Base-by-base conservation (phyloP, 164 flowering plant genomes). In the grape (Vitis vinifera) region DNA sequence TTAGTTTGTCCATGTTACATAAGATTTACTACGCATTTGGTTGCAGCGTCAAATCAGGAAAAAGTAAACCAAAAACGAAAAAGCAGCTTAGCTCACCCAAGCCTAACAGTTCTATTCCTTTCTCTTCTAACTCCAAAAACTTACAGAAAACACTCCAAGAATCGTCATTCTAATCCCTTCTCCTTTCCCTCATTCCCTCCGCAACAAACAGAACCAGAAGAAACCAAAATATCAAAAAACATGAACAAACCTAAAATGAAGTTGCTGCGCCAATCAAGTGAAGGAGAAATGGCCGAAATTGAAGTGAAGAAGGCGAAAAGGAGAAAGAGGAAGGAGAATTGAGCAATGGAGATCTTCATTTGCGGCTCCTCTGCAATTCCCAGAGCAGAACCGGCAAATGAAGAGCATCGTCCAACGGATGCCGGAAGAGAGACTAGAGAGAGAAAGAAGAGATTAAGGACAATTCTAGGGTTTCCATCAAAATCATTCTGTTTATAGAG, bases 191-290 rank as follows among this genome's bases (percentile, higher is more conserved):
- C 44, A 37, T 37, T 37, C 7, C 44, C 10, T 44, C 12, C 15
- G n/a, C 13, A 37, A 2, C 30, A 63, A 48, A 16, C 17, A n/a
- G 30, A 4, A 29, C 1, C 51, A 30, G 8, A 51, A 14, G 15
- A 2, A 53, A 44, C 10, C 10, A 59, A 68, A 10, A 15, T 7
- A 55, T 47, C 23, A 49, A 14, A 11, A 11, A 31, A 19, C 14
- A 10, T 9, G 10, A 53, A 68, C 77, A 9, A 31, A 83, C 88
- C 85, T 67, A 77, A 50, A 53, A 73, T 71, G 49, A 74, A 75
- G 48, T 67, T 77, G 55, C 67, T 19, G 7, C 13, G 57, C 47
- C 69, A 75, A 59, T 63, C 30, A 51, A 17, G 63, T 30, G 14
- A 51, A 6, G 62, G 44, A 70, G 77, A 23, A 52, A 66, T n/a